Evolutionary conservation across 106 monocot genomes (phyloP).

Genomic region (Allium fistulosum): DNA sequence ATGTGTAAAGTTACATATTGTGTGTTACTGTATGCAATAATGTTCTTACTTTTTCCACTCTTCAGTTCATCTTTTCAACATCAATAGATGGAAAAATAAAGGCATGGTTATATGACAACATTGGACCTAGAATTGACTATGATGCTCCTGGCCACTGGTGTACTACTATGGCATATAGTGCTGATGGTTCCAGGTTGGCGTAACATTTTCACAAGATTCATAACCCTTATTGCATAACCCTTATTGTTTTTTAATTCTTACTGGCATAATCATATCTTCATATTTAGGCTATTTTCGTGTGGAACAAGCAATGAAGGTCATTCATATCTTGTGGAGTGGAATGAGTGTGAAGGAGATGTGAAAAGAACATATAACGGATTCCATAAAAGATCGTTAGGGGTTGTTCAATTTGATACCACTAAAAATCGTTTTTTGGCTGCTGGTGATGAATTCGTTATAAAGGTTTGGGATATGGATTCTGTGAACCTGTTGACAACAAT

Average conservation of each 20-base stretch:
- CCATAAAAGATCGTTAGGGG: conserved; percentile 52
- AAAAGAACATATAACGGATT: conserved; percentile 67
- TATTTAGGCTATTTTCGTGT: conserved; percentile 74
- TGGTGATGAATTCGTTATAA: conserved; percentile 72
- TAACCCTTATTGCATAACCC: too few relatives aligned
- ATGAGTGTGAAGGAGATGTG: conserved; percentile 70
- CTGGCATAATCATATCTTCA: neutral
- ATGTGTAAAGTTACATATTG: neutral
- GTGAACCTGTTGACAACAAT: conserved; percentile 43
- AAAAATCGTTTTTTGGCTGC: conserved; percentile 63
- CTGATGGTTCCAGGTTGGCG: conserved; percentile 79
- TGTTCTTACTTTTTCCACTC: conserved; percentile 3
- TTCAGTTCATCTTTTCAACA: conserved; percentile 86
- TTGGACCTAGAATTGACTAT: conserved; percentile 75
- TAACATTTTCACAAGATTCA: neutral
- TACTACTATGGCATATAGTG: conserved; percentile 90
- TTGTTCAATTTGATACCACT: conserved; percentile 73
- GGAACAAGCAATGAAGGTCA: conserved; percentile 79
- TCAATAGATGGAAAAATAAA: conserved; percentile 90
- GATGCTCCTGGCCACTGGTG: conserved; percentile 84
- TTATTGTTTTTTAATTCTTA: too few relatives aligned
- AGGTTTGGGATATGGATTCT: conserved; percentile 86
- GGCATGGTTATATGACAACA: conserved; percentile 84
- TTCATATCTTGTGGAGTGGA: conserved; percentile 73
- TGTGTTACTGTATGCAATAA: neutral